Base-by-base conservation (phyloP, 2,329 filamentous ascomycete species). In the Diaporthe aspalathi region DNA sequence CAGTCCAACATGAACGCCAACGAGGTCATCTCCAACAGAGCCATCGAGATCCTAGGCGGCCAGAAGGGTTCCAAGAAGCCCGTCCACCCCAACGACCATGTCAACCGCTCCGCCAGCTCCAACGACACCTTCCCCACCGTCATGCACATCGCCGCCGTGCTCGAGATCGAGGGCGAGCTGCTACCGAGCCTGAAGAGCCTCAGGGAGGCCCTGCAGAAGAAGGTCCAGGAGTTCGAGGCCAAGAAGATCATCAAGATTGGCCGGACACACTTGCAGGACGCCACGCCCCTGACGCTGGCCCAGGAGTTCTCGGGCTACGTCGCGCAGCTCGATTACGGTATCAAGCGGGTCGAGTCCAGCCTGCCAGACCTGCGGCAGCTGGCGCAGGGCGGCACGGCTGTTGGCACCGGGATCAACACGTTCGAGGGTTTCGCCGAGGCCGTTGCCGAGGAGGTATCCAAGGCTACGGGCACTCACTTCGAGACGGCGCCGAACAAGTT, bases 1-100 rank as follows among this genome's bases (percentile, higher is more conserved):
- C 96, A 98, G 88, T 98, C 95, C 83, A 98, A 97, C 90, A 98
- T 98, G 96, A 99, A 99, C 86, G 95, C 95, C 81, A 99, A 99
- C 87, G 96, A 99, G 84, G 96, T 99, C 84, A 98, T 99, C 84
- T 98, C 95, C 75, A 99, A 98, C 90, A 94, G 96, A 76, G 96
- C 96, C 75, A 98, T 98, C 83, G 95, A 98, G 87, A 97, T 98
- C 75, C 89, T 98, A 68, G 96, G 96, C 77, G 96, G 96, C 78
- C 89, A 88, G 76, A 97, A 94, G 93, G 96, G 96, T 77, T 92
- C 87, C 89, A 98, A 98, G 92, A 97, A 97, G 88, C 96, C 96
- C 35, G 96, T 99, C 75, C 96, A 99, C 86, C 96, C 96, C 79
- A 99, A 98, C 85, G 96, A 99, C 87, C 96, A 99, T 83, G 96